Base-by-base conservation (phyloP, 139 green algal genomes). In the Tetradesmus lagerheimii region DNA sequence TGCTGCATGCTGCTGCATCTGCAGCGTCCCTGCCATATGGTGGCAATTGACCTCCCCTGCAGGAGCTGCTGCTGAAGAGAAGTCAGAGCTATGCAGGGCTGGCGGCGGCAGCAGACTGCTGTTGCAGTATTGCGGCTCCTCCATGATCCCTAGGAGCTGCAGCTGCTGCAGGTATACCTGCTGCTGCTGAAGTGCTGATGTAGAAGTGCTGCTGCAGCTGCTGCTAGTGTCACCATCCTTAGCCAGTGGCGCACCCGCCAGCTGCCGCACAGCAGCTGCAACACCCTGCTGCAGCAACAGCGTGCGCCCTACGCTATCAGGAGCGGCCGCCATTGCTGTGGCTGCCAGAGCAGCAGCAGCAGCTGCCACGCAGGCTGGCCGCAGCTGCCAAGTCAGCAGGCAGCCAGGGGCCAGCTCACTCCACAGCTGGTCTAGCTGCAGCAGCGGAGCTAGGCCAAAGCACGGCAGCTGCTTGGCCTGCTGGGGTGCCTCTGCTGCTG, bases 371-470 rank as follows among this genome's bases (percentile, higher is more conserved):
- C n/a, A 15, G 3, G 75, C 25, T 35, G 86, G 86, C 74, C 6
- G 71, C 43, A 41, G 74, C 71, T 38, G 71, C 71, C 71, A 83
- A 8, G 29, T 29, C 43, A 83, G 43, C 71, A 83, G 86, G 37
- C 82, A 47, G 9, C 1, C 1, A 2, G 86, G 86, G 31, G 75
- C 23, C 31, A 90, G 62, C 27, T 85, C 37, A 20, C 83, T 35
- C 93, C 93, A 95, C 8, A 95, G 75, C 12, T 86, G 38, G 11
- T 77, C 71, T 2, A 89, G 62, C 74, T 92, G 86, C 41, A 93
- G 90, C 80, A 95, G 67, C 2, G 86, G 35, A 20, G 89, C 88
- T 18, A 90, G 78, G 15, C 86, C 86, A 34, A 90, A 82, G 9
- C 74, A 34, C 1, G 82, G 86, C 39, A 90, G 86, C 75, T 83